Percentiles rank a stretch among this genome's conserved stretches.
Evolutionary conservation across 208 protist genomes (phyloP).

Genomic region (Trypanosomatidae sp.): DNA sequence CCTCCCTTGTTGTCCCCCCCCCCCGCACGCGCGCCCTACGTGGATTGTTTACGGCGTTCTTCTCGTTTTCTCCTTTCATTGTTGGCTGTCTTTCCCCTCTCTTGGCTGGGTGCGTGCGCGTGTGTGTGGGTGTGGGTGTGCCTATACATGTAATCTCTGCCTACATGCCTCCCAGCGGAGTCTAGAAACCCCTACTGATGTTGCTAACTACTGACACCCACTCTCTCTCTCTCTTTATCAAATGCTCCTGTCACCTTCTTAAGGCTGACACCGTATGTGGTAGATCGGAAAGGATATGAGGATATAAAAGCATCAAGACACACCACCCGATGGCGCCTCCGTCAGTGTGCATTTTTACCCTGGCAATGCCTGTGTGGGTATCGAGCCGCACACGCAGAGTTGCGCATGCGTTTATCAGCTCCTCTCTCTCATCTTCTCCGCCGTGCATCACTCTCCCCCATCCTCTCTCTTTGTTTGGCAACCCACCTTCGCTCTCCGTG

Average conservation of each 20-base stretch:
- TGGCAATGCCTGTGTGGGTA: not conserved
- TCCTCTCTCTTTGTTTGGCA: not conserved
- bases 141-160: not conserved
- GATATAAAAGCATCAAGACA: not conserved
- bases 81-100: not conserved
- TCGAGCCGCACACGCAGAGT: not conserved
- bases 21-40: not conserved
- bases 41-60: not conserved
- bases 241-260: not conserved
- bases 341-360: not conserved
- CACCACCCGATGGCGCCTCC: not conserved
- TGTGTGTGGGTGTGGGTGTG: not conserved
- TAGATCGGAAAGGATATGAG: not conserved
- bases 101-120: not conserved
- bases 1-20: not conserved
- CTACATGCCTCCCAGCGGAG: not conserved
- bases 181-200: not conserved
- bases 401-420: not conserved
- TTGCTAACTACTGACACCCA: not conserved
- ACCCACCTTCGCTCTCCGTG: not conserved
- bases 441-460: not conserved
- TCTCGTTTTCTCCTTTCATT: slow-evolving; percentile 1
- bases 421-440: not conserved
- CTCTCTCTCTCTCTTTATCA: not conserved
- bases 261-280: not conserved